Percentiles rank a stretch among this genome's conserved stretches.
phyloP scores from a whole-genome alignment of 306 rosid genomes.

The Oemleria cerasiformis region DNA sequence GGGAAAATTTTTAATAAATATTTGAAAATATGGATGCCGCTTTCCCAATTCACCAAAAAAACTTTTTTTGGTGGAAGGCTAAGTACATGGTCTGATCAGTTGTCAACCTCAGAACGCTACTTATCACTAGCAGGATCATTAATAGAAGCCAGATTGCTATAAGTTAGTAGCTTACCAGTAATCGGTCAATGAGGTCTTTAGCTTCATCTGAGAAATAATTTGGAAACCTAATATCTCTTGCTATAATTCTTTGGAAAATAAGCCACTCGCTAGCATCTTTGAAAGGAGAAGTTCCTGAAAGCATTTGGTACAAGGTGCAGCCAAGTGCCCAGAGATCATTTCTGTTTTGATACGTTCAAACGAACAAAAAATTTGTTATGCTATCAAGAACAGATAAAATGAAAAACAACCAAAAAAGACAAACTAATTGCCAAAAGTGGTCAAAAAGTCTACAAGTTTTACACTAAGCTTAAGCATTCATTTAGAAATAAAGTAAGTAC shows the following conservation, averaged over 20 bases:
- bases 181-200: slow-evolving; percentile 74
- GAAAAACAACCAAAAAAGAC: neutral
- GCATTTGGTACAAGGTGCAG: slow-evolving; percentile 99
- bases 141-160: neutral
- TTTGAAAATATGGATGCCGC: neutral
- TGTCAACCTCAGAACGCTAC: neutral
- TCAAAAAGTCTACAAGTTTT: slow-evolving; percentile 3
- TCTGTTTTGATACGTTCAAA: slow-evolving; percentile 53
- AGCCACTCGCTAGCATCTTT: slow-evolving; percentile 99
- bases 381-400: neutral
- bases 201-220: slow-evolving; percentile 84
- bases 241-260: slow-evolving; percentile 95
- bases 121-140: neutral
- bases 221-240: slow-evolving; percentile 93
- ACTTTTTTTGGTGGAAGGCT: neutral
- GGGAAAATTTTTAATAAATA: neutral
- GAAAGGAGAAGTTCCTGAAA: slow-evolving; percentile 98
- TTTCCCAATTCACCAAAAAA: neutral
- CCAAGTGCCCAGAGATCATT: slow-evolving; percentile 99
- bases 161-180: slow-evolving; percentile 55
- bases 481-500: neutral
- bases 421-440: neutral
- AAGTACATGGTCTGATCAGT: neutral
- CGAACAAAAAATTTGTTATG: slow-evolving; percentile 24
- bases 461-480: neutral